Evolutionary conservation across 2,329 filamentous ascomycete genomes (phyloP).

Genomic region (Colletotrichum brevisporum): DNA sequence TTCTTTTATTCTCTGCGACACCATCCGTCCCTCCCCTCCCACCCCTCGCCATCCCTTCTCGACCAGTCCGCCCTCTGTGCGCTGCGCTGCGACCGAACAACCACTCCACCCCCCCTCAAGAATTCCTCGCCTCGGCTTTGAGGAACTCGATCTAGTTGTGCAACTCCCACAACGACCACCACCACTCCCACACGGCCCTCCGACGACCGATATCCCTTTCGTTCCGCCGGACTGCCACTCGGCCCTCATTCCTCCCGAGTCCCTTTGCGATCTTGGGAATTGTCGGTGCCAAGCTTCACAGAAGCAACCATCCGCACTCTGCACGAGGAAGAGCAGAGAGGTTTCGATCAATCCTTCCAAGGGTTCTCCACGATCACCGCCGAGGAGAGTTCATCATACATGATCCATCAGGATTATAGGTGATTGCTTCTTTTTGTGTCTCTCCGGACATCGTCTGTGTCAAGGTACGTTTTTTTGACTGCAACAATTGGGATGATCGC

Average conservation of each 20-base stretch:
- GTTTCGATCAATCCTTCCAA: neutral
- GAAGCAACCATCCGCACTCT: conserved; percentile 24
- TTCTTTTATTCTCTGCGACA: conserved; percentile 21
- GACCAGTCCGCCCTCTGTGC: conserved; percentile 26
- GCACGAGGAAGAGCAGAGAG: conserved; percentile 11
- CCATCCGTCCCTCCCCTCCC: conserved; percentile 30
- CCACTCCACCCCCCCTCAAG: conserved; percentile 33
- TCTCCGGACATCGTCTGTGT: conserved; percentile 33
- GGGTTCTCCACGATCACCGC: neutral
- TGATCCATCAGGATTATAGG: conserved; percentile 38
- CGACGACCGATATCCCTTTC: conserved; percentile 53
- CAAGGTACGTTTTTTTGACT: conserved; percentile 40
- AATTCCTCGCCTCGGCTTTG: conserved; percentile 61
- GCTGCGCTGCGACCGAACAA: conserved; percentile 29
- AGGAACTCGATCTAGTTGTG: conserved; percentile 56
- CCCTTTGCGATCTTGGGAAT: conserved; percentile 43
- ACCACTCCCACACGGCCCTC: conserved; percentile 44
- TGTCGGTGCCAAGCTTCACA: conserved; percentile 32
- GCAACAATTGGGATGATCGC: conserved; percentile 12
- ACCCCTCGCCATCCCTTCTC: conserved; percentile 32
- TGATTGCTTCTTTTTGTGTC: conserved; percentile 20
- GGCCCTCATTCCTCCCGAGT: conserved; percentile 38
- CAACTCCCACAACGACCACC: conserved; percentile 42
- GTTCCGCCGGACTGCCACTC: conserved; percentile 42
- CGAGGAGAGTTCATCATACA: conserved; percentile 26